Evolutionary conservation across 345 rosid genomes (phyloP).

Genomic region (Anacardium occidentale): DNA sequence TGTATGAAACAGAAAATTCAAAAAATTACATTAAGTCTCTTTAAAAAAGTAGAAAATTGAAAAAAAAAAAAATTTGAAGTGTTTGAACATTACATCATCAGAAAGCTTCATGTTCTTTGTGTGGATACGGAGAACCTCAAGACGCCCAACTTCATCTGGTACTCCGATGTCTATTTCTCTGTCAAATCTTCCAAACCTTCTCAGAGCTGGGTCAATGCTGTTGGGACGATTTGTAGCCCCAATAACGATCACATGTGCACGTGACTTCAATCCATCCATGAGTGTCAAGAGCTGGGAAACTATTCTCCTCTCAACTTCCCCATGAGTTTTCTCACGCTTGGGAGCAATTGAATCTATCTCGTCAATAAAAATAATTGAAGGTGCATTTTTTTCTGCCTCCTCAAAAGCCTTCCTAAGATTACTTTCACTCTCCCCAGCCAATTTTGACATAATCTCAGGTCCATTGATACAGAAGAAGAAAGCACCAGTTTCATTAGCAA

Average conservation of each 20-base stretch:
- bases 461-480: conserved; percentile 96
- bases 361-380: conserved; percentile 89
- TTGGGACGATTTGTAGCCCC: conserved; percentile 99
- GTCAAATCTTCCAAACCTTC: conserved; percentile 94
- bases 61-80: not conserved
- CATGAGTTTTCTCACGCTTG: conserved; percentile 90
- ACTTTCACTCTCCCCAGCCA: conserved; percentile 99
- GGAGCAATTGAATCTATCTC: conserved; percentile 98
- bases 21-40: not conserved
- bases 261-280: conserved; percentile 91
- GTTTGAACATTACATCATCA: conserved; percentile 60
- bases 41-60: not conserved
- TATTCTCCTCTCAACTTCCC: conserved; percentile 97
- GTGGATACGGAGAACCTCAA: conserved; percentile 95
- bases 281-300: conserved; percentile 93
- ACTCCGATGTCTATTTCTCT: conserved; percentile 95
- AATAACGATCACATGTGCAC: conserved; percentile 91
- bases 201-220: conserved; percentile 89
- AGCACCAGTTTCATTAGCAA: conserved; percentile 95
- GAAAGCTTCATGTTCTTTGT: conserved; percentile 98
- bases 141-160: conserved; percentile 98
- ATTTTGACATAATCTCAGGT: conserved; percentile 92
- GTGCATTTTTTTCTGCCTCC: conserved; percentile 98
- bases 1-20: not conserved
- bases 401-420: conserved; percentile 95